phyloP scores from a whole-genome alignment of 768 basidiomycete genomes.

The Lyophyllum semitale region DNA sequence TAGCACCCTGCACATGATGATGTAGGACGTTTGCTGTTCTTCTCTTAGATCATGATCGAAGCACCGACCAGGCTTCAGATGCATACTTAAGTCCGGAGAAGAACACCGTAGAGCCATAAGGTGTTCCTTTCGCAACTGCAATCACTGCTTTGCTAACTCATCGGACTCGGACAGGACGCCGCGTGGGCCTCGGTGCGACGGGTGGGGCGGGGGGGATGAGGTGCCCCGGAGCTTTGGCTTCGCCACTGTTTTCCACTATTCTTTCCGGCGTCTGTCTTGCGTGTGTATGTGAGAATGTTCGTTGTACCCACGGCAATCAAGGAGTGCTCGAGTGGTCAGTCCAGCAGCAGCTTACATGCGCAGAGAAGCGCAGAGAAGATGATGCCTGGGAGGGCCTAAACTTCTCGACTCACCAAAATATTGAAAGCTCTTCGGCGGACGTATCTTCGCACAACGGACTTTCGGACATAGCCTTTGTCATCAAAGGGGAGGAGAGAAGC shows the following conservation, averaged over 20 bases:
- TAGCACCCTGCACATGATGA: neutral
- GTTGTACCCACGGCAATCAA: slow-evolving; percentile 20
- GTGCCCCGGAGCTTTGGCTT: no score
- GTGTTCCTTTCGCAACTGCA: neutral
- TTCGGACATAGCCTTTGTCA: slow-evolving; percentile 8
- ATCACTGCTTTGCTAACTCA: slow-evolving; percentile 8
- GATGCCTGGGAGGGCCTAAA: no score
- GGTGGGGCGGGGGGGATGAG: no score
- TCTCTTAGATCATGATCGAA: slow-evolving; percentile 15
- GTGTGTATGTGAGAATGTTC: neutral
- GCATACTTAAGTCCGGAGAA: slow-evolving; percentile 13
- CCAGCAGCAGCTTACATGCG: no score
- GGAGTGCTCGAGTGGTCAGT: slow-evolving; percentile 8
- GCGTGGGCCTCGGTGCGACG: neutral
- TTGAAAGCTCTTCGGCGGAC: slow-evolving; percentile 14
- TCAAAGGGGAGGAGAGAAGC: neutral
- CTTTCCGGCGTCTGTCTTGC: neutral
- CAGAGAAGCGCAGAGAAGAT: no score
- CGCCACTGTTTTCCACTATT: neutral
- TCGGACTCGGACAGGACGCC: slow-evolving; percentile 1
- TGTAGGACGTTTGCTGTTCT: neutral
- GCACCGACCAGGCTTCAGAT: neutral
- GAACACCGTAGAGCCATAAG: neutral
- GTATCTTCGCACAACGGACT: slow-evolving; percentile 2
- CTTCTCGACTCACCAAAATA: slow-evolving; percentile 3